These are phyloP conservation scores for Fusarium tanahbumbuense DNA, from an alignment of 2,329 filamentous ascomycete genomes.

Conservation along the genomic window DNA sequence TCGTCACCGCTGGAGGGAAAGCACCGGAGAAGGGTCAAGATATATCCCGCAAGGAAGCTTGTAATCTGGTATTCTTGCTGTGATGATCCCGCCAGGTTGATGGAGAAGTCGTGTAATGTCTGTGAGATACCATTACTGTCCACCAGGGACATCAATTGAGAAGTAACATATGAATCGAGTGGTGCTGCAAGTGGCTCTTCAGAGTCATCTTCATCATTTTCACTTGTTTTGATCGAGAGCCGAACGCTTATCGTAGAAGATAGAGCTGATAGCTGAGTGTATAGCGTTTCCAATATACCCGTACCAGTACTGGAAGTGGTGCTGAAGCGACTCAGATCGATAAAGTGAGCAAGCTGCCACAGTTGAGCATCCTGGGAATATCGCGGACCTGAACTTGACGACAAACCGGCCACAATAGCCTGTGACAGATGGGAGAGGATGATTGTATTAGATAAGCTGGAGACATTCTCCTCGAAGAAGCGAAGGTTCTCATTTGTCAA, in stretches of 20 bases:
- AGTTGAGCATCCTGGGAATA: constrained; percentile 60
- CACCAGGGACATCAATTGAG: constrained; percentile 76
- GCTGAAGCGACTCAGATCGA: constrained; percentile 64
- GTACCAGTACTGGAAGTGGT: constrained; percentile 51
- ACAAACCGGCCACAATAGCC: constrained; percentile 55
- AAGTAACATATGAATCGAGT: constrained; percentile 69
- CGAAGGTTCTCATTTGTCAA: constrained; percentile 48
- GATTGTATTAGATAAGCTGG: constrained; percentile 52
- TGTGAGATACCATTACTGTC: constrained; percentile 78
- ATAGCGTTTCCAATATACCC: constrained; percentile 63
- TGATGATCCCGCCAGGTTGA: constrained; percentile 48
- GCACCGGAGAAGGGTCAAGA: constrained; percentile 83
- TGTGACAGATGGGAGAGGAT: constrained; percentile 56
- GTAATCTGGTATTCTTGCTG: constrained; percentile 54
- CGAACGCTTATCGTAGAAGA: constrained; percentile 63
- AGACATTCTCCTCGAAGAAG: constrained; percentile 57
- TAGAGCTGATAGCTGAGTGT: constrained; percentile 64
- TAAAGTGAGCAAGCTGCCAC: constrained; percentile 75
- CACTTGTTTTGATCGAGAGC: constrained; percentile 46
- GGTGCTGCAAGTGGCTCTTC: constrained; percentile 39
- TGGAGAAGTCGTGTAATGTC: constrained; percentile 51
- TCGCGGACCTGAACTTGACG: constrained; percentile 38
- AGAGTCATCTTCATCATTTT: constrained; percentile 34
- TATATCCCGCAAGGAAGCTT: constrained; percentile 84
- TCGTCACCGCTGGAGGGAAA: constrained; percentile 87